Base-by-base conservation (phyloP, 2,329 filamentous ascomycete species). In the Trichoderma lentiforme region DNA sequence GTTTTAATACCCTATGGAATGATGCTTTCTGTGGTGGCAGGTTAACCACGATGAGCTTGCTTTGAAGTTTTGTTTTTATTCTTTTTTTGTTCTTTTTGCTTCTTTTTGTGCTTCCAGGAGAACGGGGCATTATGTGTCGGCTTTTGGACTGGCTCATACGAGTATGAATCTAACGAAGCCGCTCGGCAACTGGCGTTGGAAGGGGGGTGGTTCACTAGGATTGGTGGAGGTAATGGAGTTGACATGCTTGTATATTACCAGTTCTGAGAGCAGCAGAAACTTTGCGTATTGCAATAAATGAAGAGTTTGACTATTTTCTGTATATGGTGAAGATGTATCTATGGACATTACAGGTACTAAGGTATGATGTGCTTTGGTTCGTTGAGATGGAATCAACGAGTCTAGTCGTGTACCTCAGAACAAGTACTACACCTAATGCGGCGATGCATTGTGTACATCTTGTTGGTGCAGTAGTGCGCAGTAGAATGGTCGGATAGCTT, bases 1-100 rank as follows among this genome's bases (percentile, higher is more conserved):
- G 73, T 73, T 64, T 72, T 78, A 78, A 80, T 80, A 80, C 79
- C 79, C 78, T 76, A 71, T 73, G 75, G 78, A 73, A 75, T 77
- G 71, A 72, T 67, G 69, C 43, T 71, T 77, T 69, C 73, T 79
- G 76, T 70, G 72, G 73, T 71, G 70, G 71, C 73, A 73, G 74
- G 57, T 36, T 71, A 61, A 57, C 58, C 34, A 74, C 57, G 63
- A 68, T 43, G 47, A 74, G 24, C 30, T 24, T 72, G 64, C 14
- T 26, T 58, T 30, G 32, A 21, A 3, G 6, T 34, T 71, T 71
- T 64, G 72, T 66, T 76, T 67, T 71, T 74, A 18, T 70, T 73
- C 73, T 72, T 72, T 67, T 34, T 34, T 34, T 28, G 14, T 30
- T 7, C 6, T 24, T 39, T n/a, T 14, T 57, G 56, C 9, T 39